Percentiles rank a stretch among this genome's conserved stretches.
phyloP scores from a whole-genome alignment of 1,139 yeast genomes.

The Blastobotrys illinoisensis region DNA sequence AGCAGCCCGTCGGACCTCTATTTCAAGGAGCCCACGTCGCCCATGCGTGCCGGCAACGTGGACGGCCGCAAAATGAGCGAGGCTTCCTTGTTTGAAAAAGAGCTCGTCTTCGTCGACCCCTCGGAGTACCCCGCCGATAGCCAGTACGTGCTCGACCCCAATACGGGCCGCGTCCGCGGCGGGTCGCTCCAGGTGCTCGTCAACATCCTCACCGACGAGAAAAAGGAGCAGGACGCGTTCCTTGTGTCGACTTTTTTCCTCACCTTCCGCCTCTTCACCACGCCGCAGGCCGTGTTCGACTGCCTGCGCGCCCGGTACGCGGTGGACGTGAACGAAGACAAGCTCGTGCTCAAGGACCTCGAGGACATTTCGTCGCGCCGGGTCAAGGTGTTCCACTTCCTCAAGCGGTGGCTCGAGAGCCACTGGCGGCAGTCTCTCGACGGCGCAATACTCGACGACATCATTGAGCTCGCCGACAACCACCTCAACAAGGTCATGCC shows the following conservation, averaged over 20 bases:
- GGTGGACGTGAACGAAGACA: slow-evolving; percentile 36
- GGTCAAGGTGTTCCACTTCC: slow-evolving; percentile 58
- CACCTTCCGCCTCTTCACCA: slow-evolving; percentile 71
- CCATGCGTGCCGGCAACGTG: neutral
- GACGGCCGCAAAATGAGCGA: neutral
- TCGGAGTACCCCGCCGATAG: slow-evolving; percentile 14
- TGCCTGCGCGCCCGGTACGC: slow-evolving; percentile 65
- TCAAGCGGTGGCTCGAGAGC: slow-evolving; percentile 81
- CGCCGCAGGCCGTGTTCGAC: slow-evolving; percentile 63
- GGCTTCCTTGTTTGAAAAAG: neutral
- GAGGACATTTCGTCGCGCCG: slow-evolving; percentile 54
- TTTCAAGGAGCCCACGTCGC: slow-evolving; percentile 7
- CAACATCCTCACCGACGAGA: slow-evolving; percentile 65
- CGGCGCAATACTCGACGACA: slow-evolving; percentile 54
- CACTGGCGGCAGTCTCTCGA: slow-evolving; percentile 73
- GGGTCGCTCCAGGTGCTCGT: slow-evolving; percentile 76
- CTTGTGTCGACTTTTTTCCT: slow-evolving; percentile 73
- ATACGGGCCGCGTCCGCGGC: slow-evolving; percentile 55
- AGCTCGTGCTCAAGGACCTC: slow-evolving; percentile 22
- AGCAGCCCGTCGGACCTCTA: slow-evolving; percentile 12
- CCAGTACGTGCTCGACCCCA: slow-evolving; percentile 40
- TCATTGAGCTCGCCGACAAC: slow-evolving; percentile 73
- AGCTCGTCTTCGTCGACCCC: slow-evolving; percentile 11
- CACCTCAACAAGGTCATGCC: slow-evolving; percentile 19
- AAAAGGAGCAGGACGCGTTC: slow-evolving; percentile 56